Base-by-base conservation (phyloP, 2,329 filamentous ascomycete species). In the Orbilia oligospora region DNA sequence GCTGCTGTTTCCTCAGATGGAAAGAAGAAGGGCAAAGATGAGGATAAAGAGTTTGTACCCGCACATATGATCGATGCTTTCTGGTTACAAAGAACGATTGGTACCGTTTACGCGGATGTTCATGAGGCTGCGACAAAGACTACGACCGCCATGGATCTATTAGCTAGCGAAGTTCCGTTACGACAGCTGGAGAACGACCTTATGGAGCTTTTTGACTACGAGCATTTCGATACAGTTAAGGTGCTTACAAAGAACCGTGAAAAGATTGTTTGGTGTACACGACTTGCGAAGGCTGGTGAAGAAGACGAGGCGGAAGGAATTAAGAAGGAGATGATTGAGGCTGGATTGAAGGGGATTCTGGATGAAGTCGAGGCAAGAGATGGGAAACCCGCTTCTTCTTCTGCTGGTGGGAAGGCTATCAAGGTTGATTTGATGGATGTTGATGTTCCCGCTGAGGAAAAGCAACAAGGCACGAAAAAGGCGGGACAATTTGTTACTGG, bases 161-260 rank as follows among this genome's bases (percentile, higher is more conserved):
- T 99, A 68, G 92, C 92, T 33, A 94, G 92, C 53, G 93, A 97
- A 82, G 94, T 93, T 84, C 89, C 92, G 14, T 87, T 98, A 33
- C 91, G 95, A 82, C 95, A 99, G 83, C 94, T 98, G 71, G 96
- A 99, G 83, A 99, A 99, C 84, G 96, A 99, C 80, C 87, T 99
- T 73, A 98, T 98, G 92, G 96, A 97, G 82, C 88, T 99, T 0
- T 98, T 99, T 82, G 96, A 99, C 82, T 99, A 97, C 83, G 95
- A 98, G 82, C 92, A 97, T 83, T 93, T 97, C 79, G 94, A 97
- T 80, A 88, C 97, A 69, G 96, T 98, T 27, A 91, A 93, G 80
- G 95, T 93, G 84, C 88, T 99, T 16, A 94, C 98, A 71, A 90
- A 91, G 81, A 99, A 99, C 84, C 90, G 93, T 72, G 93, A 97